Conservation (phyloP, 2,329 filamentous ascomycete species). For the Ophiostoma montium region DNA sequence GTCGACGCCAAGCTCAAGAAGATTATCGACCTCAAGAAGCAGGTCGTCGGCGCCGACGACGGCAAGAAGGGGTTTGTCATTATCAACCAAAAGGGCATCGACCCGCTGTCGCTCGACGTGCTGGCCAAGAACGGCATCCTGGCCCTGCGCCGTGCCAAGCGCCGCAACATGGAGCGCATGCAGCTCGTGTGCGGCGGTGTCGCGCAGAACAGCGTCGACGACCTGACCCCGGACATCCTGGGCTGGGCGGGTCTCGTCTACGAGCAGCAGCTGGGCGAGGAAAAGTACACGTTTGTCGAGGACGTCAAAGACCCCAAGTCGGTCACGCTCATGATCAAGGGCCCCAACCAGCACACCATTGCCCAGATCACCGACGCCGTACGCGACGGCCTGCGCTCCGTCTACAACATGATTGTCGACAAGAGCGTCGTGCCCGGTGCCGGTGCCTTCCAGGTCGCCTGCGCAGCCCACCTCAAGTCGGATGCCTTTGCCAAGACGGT, state of each 20-base stretch:
- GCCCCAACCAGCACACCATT: slow-evolving; percentile 92
- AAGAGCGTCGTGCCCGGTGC: slow-evolving; percentile 86
- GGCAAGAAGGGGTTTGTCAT: slow-evolving; percentile 98
- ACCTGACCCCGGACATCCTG: slow-evolving; percentile 72
- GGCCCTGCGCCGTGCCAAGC: slow-evolving; percentile 84
- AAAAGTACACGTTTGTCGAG: slow-evolving; percentile 98
- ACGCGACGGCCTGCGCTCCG: slow-evolving; percentile 82
- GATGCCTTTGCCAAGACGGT: slow-evolving; percentile 78
- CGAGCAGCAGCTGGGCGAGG: slow-evolving; percentile 92
- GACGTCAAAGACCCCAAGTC: slow-evolving; percentile 98
- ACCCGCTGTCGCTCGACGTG: slow-evolving; percentile 88
- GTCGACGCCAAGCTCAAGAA: slow-evolving; percentile 94
- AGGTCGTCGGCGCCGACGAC: slow-evolving; percentile 83
- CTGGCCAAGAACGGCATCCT: slow-evolving; percentile 97
- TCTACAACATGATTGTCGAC: slow-evolving; percentile 99
- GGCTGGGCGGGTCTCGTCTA: slow-evolving; percentile 96
- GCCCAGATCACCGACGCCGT: slow-evolving; percentile 94
- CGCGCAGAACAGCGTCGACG: slow-evolving; percentile 93
- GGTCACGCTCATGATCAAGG: slow-evolving; percentile 94
- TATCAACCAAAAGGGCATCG: slow-evolving; percentile 98
- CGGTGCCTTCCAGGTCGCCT: slow-evolving; percentile 92
- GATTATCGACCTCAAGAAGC: slow-evolving; percentile 96
- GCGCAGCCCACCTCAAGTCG: slow-evolving; percentile 72
- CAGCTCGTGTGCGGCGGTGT: slow-evolving; percentile 86
- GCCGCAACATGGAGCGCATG: slow-evolving; percentile 96